Evolutionary conservation across 2,329 filamentous ascomycete genomes (phyloP), one percentile per base, ranked within the genome.

Genomic region (Tolypocladium tropicale): DNA sequence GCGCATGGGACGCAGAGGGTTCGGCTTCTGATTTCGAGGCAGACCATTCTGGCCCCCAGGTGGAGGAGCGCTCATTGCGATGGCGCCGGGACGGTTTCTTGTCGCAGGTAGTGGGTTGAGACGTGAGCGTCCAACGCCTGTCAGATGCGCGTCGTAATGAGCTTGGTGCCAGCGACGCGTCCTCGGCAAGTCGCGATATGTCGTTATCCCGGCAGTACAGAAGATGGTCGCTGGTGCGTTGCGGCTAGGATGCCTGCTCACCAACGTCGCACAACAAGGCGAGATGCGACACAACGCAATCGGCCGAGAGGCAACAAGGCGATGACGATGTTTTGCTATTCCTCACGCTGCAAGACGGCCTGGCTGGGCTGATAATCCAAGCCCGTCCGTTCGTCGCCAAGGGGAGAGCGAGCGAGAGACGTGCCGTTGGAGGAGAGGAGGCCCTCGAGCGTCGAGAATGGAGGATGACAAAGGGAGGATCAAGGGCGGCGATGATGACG

Each of bases 51-150:
- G 64, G 48, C 62, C 63, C 51, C 68, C 68, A 32, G 73, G 62
- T 11, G 72, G 71, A 50, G 71, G 70, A 43, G 71, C 72, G 64
- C 72, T 78, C 78, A 80, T 80, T n/a, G 52, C 68, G 61, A 54
- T 46, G 48, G 53, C 21, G 18, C 30, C 3, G 7, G 21, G 28
- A n/a, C 28, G 28, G 28, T 6, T n/a, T n/a, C 25, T 6, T n/a
- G 46, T 14, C 46, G 18, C n/a, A 28, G 14, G 25, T 16, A 3
- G 25, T 25, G 41, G 43, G 43, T 14, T 30, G n/a, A 18, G 12
- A 2, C 6, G 46, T 12, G 46, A 3, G 46, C 18, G 28, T 32
- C 46, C 32, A 9, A n/a, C 6, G 28, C 9, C 28, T 16, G 6
- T 49, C 28, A n/a, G 28, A 32, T 30, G 18, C 11, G 21, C 25